phyloP scores from a whole-genome alignment of 305 asterid genomes.

The Solanum aculeatissimum region DNA sequence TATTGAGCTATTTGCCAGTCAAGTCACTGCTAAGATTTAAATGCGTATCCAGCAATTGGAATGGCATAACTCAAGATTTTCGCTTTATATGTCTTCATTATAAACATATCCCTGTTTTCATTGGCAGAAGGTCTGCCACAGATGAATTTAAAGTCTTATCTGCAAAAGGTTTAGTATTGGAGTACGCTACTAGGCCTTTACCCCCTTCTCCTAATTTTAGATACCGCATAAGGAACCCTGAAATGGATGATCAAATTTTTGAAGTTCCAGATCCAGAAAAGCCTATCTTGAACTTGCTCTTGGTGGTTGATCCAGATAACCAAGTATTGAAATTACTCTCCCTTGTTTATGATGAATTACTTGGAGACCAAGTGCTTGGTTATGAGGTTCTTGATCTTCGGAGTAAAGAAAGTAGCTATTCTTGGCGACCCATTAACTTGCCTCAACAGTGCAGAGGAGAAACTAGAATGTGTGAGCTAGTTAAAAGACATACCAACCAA shows the following conservation, averaged over 20 bases:
- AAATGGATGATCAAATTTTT: background rate
- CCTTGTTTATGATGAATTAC: background rate
- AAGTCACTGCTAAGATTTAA: background rate
- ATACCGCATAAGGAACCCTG: background rate
- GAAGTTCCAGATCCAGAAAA: background rate
- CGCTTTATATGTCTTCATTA: background rate
- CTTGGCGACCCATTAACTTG: background rate
- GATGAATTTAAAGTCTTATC: background rate
- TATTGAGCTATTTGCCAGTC: background rate
- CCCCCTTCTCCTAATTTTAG: background rate
- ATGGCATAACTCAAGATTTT: background rate
- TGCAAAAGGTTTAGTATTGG: background rate
- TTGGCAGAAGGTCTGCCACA: background rate
- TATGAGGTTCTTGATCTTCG: background rate
- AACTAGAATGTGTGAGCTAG: background rate
- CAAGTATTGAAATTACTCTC: background rate
- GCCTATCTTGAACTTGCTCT: background rate
- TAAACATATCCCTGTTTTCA: background rate
- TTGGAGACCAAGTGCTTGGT: background rate
- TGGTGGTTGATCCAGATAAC: background rate
- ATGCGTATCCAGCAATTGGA: background rate
- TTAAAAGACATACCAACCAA: background rate
- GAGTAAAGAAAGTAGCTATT: background rate
- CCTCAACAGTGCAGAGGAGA: background rate
- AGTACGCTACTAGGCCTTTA: background rate